Conservation (phyloP, 2,329 filamentous ascomycete species). For the Verticillium alfalfae region DNA sequence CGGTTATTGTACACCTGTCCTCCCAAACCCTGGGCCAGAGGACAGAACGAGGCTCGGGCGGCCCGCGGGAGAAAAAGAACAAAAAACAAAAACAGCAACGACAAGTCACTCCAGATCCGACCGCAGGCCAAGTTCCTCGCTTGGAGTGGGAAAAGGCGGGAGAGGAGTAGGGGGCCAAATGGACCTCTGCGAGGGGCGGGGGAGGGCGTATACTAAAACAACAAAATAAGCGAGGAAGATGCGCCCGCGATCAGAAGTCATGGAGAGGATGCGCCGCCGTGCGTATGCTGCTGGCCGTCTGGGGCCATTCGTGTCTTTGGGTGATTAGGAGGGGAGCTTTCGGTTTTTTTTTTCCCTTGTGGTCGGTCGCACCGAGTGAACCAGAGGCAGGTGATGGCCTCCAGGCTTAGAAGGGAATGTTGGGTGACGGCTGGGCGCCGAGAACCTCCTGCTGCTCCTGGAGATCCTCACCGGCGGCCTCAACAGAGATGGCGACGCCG, state of each 20-base stretch:
- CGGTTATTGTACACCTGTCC: slow-evolving; percentile 11
- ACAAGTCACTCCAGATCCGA: neutral
- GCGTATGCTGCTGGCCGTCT: slow-evolving; percentile 6
- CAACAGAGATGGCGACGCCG: slow-evolving; percentile 87
- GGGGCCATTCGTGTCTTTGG: slow-evolving; percentile 11
- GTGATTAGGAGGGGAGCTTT: slow-evolving; percentile 17
- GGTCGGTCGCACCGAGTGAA: neutral
- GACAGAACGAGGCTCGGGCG: slow-evolving; percentile 5
- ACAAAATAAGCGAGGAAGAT: slow-evolving; percentile 7
- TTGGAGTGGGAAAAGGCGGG: neutral
- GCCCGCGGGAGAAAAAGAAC: slow-evolving; percentile 1
- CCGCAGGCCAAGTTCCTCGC: neutral
- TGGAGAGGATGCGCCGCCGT: slow-evolving; percentile 5
- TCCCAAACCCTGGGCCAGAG: slow-evolving; percentile 2
- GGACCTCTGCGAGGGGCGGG: neutral
- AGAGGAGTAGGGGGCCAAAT: neutral
- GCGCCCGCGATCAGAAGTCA: slow-evolving; percentile 5
- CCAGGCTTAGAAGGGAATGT: slow-evolving; percentile 58
- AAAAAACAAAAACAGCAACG: neutral
- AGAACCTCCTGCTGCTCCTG: slow-evolving; percentile 74
- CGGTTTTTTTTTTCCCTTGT: neutral
- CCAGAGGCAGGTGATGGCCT: neutral
- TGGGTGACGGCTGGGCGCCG: slow-evolving; percentile 46
- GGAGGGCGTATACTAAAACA: slow-evolving; percentile 10
- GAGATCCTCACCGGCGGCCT: slow-evolving; percentile 77